Evolutionary conservation across 2,329 filamentous ascomycete species (phyloP), one percentile per base, ranked within the genome.

Genomic region (Nigrograna mackinnonii): DNA sequence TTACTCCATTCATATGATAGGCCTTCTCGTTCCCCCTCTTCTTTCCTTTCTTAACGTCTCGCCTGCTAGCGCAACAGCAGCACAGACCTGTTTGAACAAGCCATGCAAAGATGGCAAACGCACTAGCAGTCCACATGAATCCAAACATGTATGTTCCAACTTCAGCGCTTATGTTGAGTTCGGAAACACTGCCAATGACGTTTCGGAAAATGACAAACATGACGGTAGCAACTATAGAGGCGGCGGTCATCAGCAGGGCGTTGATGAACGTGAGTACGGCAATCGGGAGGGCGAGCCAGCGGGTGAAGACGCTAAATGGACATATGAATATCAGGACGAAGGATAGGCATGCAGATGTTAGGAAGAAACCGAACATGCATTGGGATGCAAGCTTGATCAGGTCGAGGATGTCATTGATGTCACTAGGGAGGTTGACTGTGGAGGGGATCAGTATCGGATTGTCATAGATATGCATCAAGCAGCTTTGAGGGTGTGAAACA

Each of bases 291-390:
- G 85, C 84, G 74, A 57, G 66, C 77, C 77, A 80, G 44, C 78
- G 69, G 2, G 72, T 73, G 59, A 70, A 75, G 54, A 77, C 51
- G 38, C 68, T 86, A 54, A 71, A 76, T 57, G 63, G 86, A 68
- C 68, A 70, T 42, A 85, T 54, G 62, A 91, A 80, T 47, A 94
- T 82, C 54, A 91, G 80, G 54, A 91, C 62, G 60, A 88, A 85
- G 63, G 82, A 83, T 60, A 95, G 74, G 55, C 85, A 76, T 32
- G 83, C 77, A 37, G 83, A 85, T 6, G 84, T 77, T 36, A 96
- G 72, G 78, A 95, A 96, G 69, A 92, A 85, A 49, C 81, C 87
- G 62, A 95, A 96, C 91, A 96, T 96, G 79, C 87, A 82, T 60
- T 88, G 80, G 6, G 87, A 92, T 35, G 85, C 87, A 44, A 86